A percentile compares a stretch with the other conserved stretches of the same genome.
These are phyloP conservation scores for Chlamydomonas reinhardtii DNA, from an alignment of 163 green algal species.

Conservation along the genomic window DNA sequence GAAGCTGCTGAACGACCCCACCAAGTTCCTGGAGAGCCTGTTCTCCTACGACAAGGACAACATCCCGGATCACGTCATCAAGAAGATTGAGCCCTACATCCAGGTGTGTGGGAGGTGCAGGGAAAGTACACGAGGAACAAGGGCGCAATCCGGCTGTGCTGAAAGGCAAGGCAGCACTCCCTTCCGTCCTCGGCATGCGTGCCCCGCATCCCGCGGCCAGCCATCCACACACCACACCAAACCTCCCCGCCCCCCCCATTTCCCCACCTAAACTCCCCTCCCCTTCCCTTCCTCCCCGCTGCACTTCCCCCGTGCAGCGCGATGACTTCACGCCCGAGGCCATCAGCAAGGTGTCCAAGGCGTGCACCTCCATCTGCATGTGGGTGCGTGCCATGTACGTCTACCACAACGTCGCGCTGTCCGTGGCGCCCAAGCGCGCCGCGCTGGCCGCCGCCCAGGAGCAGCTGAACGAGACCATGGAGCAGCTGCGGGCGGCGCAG, in stretches of 20 bases:
- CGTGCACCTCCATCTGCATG: conserved; percentile 90
- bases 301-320: conserved; percentile 31
- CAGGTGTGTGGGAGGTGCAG: not conserved
- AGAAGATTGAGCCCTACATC: conserved; percentile 70
- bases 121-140: conserved; percentile 13
- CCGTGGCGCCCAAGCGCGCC: conserved; percentile 82
- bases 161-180: not conserved
- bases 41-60: conserved; percentile 89
- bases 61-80: conserved; percentile 77
- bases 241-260: too few relatives aligned
- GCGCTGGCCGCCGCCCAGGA: conserved; percentile 78
- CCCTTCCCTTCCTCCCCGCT: too few relatives aligned
- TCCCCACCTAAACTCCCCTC: too few relatives aligned
- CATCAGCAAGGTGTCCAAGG: conserved; percentile 83
- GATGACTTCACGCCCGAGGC: conserved; percentile 83
- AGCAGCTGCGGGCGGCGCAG: conserved; percentile 68
- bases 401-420: conserved; percentile 85
- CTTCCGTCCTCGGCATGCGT: too few relatives aligned
- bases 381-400: conserved; percentile 88
- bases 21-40: conserved; percentile 82
- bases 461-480: conserved; percentile 74
- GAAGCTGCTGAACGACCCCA: conserved; percentile 83
- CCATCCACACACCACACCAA: too few relatives aligned
- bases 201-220: not conserved
- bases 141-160: not conserved